These are phyloP conservation scores for Coriaria nepalensis DNA, from an alignment of 306 rosid species.

Conservation along the genomic window DNA sequence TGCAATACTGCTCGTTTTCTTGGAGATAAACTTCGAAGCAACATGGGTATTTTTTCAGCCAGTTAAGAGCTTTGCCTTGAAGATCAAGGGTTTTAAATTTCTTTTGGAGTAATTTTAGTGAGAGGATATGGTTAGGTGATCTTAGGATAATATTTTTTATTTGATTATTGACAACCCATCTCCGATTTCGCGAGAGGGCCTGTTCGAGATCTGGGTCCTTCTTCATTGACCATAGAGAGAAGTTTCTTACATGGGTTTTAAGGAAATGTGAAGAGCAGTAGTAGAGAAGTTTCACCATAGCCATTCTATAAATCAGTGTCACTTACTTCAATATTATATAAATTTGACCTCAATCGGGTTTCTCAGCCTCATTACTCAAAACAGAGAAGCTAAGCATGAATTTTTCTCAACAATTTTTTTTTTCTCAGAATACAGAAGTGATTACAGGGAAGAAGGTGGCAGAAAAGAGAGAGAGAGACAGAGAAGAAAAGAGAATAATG, in stretches of 20 bases:
- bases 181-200: slow-evolving; percentile 60
- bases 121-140: slow-evolving; percentile 43
- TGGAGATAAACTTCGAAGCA: slow-evolving; percentile 48
- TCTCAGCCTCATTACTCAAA: no score
- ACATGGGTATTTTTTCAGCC: slow-evolving; percentile 73
- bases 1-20: slow-evolving; percentile 30
- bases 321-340: no score
- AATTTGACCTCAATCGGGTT: no score
- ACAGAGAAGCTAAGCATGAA: no score
- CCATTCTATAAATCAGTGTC: no score
- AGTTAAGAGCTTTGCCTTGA: slow-evolving; percentile 72
- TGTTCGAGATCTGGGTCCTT: slow-evolving; percentile 75
- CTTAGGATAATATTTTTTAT: slow-evolving; percentile 68
- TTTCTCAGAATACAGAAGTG: no score
- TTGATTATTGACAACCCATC: slow-evolving; percentile 81
- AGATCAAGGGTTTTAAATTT: slow-evolving; percentile 81
- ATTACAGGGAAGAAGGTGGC: no score
- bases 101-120: slow-evolving; percentile 51
- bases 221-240: slow-evolving; percentile 76
- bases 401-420: no score
- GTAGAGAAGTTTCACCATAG: no score
- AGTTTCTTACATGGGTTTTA: slow-evolving; percentile 20
- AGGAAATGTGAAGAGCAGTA: background rate
- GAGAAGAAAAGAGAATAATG: no score
- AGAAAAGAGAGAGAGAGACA: no score